These are phyloP conservation scores for Wallacemonas sp. DNA, from an alignment of 208 protist species.

Conservation along the genomic window DNA sequence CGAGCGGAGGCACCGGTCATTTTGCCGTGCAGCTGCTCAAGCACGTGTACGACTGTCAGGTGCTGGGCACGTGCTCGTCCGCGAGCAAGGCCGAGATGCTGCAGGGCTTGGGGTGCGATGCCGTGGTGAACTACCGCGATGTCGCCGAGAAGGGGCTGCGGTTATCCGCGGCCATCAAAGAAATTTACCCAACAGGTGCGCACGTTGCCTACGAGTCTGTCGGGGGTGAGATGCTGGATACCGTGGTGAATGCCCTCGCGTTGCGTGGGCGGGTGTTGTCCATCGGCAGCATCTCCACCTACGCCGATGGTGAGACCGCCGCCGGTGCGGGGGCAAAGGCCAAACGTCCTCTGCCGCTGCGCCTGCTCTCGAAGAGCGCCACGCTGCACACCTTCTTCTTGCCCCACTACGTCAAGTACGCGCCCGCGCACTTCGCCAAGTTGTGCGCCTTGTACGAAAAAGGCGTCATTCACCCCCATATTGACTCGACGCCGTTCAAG, in stretches of 20 bases:
- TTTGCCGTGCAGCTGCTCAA: constrained; percentile 91
- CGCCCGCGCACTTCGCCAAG: constrained; percentile 47
- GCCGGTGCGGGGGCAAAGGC: neutral
- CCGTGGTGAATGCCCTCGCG: constrained; percentile 57
- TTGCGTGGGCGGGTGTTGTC: constrained; percentile 72
- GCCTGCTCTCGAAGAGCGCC: constrained; percentile 79
- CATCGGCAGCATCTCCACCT: constrained; percentile 83
- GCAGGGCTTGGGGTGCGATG: constrained; percentile 61
- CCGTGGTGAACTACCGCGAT: constrained; percentile 68
- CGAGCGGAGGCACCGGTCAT: constrained; percentile 87
- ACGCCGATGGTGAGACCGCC: constrained; percentile 43
- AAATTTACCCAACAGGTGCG: constrained; percentile 62
- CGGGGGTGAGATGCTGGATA: constrained; percentile 81
- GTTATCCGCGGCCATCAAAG: constrained; percentile 31
- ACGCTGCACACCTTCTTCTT: constrained; percentile 85
- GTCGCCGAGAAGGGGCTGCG: constrained; percentile 20
- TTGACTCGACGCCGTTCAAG: constrained; percentile 59
- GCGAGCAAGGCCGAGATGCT: constrained; percentile 79
- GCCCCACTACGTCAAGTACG: constrained; percentile 82
- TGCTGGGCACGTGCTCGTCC: constrained; percentile 89
- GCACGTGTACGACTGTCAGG: constrained; percentile 69
- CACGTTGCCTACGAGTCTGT: constrained; percentile 92
- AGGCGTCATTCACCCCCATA: constrained; percentile 48
- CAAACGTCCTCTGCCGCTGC: constrained; percentile 53
- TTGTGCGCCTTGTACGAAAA: constrained; percentile 55